phyloP scores from a whole-genome alignment of 129 eudicot species.

The Flaveria trinervia region DNA sequence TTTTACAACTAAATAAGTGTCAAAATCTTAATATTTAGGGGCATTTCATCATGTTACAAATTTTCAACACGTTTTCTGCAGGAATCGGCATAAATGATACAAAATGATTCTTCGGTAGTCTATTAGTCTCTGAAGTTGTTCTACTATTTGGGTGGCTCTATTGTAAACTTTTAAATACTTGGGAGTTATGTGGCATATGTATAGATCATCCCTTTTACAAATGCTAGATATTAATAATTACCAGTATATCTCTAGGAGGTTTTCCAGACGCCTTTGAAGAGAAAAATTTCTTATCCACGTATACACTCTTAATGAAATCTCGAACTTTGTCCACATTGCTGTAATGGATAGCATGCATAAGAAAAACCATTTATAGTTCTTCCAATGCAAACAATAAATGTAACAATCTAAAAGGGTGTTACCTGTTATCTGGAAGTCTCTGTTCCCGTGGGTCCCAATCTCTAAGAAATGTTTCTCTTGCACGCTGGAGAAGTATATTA shows the following conservation, averaged over 20 bases:
- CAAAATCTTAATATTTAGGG: neutral
- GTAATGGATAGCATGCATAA: conserved; percentile 30
- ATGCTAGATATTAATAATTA: conserved; percentile 10
- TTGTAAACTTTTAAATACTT: neutral
- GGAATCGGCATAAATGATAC: neutral
- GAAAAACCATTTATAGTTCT: neutral
- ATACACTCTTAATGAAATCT: conserved; percentile 78
- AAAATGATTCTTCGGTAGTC: neutral
- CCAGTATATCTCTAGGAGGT: conserved; percentile 87
- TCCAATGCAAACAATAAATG: conserved; percentile 13
- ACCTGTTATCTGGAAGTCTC: conserved; percentile 88
- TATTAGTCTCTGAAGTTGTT: neutral
- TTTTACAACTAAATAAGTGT: neutral
- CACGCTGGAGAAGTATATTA: conserved; percentile 56
- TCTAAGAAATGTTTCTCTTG: conserved; percentile 81
- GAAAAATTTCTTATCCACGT: conserved; percentile 70
- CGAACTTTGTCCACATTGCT: conserved; percentile 88
- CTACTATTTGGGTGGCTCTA: conserved; percentile 2
- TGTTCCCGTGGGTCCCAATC: conserved; percentile 83
- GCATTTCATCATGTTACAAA: neutral
- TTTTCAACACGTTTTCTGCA: neutral
- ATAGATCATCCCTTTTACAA: neutral
- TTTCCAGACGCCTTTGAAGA: conserved; percentile 61
- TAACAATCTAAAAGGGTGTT: conserved; percentile 11
- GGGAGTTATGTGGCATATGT: neutral